Conservation (phyloP, 768 basidiomycete species). For the Gautieria morchelliformis region DNA sequence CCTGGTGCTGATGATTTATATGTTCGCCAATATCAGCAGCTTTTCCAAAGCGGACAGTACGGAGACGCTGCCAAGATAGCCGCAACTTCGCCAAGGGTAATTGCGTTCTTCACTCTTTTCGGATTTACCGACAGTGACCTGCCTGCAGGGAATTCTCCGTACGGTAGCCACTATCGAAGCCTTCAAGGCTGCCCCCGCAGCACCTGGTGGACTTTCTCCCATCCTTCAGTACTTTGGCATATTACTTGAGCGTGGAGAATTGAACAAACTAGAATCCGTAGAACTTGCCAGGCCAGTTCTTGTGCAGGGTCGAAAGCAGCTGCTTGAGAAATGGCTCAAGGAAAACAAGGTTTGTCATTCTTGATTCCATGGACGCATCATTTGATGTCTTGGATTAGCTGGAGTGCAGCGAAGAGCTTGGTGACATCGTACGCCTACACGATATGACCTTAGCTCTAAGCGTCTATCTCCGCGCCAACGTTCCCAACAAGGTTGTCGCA, state of each 20-base stretch:
- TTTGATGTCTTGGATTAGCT: constrained; percentile 40
- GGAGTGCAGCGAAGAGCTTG: constrained; percentile 96
- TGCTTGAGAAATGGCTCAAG: constrained; percentile 98
- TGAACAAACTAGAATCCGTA: constrained; percentile 92
- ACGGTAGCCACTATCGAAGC: constrained; percentile 93
- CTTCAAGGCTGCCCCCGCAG: constrained; percentile 92
- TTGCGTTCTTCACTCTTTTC: neutral
- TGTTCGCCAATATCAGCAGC: constrained; percentile 83
- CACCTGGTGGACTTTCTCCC: constrained; percentile 83
- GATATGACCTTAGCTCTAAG: constrained; percentile 97
- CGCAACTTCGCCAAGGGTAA: constrained; percentile 87
- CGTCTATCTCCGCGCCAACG: constrained; percentile 94
- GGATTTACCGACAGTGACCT: neutral
- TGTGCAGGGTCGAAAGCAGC: constrained; percentile 91
- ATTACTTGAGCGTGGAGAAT: constrained; percentile 94
- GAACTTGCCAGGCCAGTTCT: constrained; percentile 95
- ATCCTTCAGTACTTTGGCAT: constrained; percentile 99
- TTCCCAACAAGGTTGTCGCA: constrained; percentile 97
- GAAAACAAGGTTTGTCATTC: constrained; percentile 79
- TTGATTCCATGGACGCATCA: neutral
- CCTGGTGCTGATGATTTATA: constrained; percentile 98
- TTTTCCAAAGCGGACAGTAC: constrained; percentile 84
- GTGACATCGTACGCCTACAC: constrained; percentile 88
- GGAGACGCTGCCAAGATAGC: constrained; percentile 96
- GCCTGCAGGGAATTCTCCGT: constrained; percentile 75